phyloP scores from a whole-genome alignment of 192 early-diverging fungal genomes.

The Backusella tarrabulga region DNA sequence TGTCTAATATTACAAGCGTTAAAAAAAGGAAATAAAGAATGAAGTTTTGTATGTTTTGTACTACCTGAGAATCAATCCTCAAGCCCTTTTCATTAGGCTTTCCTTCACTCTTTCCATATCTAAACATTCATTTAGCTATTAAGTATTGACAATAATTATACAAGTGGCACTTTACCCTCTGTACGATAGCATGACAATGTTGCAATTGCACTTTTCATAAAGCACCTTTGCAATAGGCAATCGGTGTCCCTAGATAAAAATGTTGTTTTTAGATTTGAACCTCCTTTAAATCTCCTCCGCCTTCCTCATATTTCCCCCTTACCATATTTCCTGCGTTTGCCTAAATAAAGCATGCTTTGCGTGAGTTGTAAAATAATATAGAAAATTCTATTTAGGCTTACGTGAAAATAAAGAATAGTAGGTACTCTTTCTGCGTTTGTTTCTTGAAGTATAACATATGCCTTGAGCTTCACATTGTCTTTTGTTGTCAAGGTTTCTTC shows the following conservation, averaged over 20 bases:
- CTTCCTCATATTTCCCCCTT: not conserved
- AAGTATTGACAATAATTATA: too few relatives aligned
- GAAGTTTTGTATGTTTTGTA: not conserved
- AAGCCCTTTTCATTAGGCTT: conserved; percentile 84
- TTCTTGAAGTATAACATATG: conserved; percentile 70
- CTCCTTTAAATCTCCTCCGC: not conserved
- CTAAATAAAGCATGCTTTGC: conserved; percentile 33
- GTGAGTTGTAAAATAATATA: not conserved
- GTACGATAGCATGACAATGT: conserved; percentile 97
- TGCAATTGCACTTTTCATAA: conserved; percentile 64
- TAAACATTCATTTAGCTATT: conserved; percentile 11
- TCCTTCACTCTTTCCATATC: conserved; percentile 89
- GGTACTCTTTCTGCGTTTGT: conserved; percentile 54
- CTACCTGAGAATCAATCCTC: conserved; percentile 80
- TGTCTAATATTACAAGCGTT: conserved; percentile 42
- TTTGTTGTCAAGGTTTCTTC: conserved; percentile 72
- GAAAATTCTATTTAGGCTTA: conserved; percentile 14
- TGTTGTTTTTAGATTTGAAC: conserved; percentile 7
- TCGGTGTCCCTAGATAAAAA: conserved; percentile 76
- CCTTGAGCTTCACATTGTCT: conserved; percentile 78
- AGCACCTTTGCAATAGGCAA: conserved; percentile 86
- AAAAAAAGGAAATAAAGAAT: not conserved
- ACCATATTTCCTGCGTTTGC: conserved; percentile 99
- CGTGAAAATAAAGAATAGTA: conserved; percentile 89
- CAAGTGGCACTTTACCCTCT: conserved; percentile 63